Base-by-base conservation (phyloP, 768 basidiomycete genomes). In the Aureoboletus auriporus region DNA sequence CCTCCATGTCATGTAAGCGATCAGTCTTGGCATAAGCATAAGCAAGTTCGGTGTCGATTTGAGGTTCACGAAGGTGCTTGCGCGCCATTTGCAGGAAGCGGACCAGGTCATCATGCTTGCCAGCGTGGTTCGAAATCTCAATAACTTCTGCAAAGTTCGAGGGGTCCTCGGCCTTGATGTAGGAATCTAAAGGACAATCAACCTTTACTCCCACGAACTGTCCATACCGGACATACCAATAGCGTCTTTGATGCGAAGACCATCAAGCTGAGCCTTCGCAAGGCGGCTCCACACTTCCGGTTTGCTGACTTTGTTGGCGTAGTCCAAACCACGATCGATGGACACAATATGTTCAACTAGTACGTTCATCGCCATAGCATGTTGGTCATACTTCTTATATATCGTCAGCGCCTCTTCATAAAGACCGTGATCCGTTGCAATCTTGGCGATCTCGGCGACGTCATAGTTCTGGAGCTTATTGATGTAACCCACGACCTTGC, bases 1-100 rank as follows among this genome's bases (percentile, higher is more conserved):
- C 96, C 62, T 99, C 96, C 96, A 98, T 98, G 63, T 99, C 96
- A 64, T 98, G 95, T 12, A 99, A 71, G 44, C 96, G 85, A 64
- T 98, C 96, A 30, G 86, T 93, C 76, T 96, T 97, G 17, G 96
- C 96, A 65, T 98, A 99, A 5, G 96, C 91, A 65, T 97, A 96
- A 11, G 96, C 95, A 30, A 99, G 74, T 71, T 98, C 94, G 8
- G 96, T 97, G 65, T 99, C 96, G 58, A 99, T 94, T 71, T 86
- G 93, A 30, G 96, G 96, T 67, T 99, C 96, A 48, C 96, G 86
- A 13, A 97, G 82, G 39, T 88, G 80, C 74, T 96, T 98, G 68
- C 96, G 87, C 28, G 96, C 93, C 96, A 98, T 99, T 69, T 99
- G 96, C 11, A 99, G 77, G 76, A 84, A 99, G 45, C 93, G 86